These are phyloP conservation scores for Sisymbrium altissimum DNA, from an alignment of 345 rosid species.

Conservation along the genomic window DNA sequence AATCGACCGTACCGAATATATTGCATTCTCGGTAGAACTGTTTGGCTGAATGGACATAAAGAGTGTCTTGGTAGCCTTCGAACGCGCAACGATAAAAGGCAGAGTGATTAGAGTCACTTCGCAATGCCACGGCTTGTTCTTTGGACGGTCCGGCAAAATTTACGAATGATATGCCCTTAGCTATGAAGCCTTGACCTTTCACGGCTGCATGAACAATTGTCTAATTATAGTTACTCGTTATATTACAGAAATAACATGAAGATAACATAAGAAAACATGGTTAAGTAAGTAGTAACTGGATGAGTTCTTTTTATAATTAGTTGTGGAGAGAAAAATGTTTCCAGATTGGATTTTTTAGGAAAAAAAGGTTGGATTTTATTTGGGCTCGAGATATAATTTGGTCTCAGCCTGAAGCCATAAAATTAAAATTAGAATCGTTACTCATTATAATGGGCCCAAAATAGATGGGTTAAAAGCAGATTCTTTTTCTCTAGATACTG, in stretches of 20 bases:
- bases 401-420: background rate
- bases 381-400: background rate
- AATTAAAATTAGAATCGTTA: background rate
- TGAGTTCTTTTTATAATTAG: too few relatives aligned
- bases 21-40: conserved; percentile 81
- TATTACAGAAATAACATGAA: background rate
- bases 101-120: conserved; percentile 56
- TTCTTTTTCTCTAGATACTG: background rate
- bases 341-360: background rate
- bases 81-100: conserved; percentile 38
- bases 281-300: too few relatives aligned
- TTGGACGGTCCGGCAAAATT: conserved; percentile 73
- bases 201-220: conserved; percentile 42
- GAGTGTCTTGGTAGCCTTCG: conserved; percentile 74
- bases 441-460: background rate
- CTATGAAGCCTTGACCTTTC: conserved; percentile 67
- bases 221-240: background rate
- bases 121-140: conserved; percentile 82
- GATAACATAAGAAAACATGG: too few relatives aligned
- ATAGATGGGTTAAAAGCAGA: background rate
- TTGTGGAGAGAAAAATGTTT: too few relatives aligned
- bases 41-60: conserved; percentile 54
- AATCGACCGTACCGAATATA: conserved; percentile 72
- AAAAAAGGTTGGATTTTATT: background rate
- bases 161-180: conserved; percentile 68